phyloP scores from a whole-genome alignment of 495 filamentous ascomycete species.

The Pseudotulostoma volvatum region DNA sequence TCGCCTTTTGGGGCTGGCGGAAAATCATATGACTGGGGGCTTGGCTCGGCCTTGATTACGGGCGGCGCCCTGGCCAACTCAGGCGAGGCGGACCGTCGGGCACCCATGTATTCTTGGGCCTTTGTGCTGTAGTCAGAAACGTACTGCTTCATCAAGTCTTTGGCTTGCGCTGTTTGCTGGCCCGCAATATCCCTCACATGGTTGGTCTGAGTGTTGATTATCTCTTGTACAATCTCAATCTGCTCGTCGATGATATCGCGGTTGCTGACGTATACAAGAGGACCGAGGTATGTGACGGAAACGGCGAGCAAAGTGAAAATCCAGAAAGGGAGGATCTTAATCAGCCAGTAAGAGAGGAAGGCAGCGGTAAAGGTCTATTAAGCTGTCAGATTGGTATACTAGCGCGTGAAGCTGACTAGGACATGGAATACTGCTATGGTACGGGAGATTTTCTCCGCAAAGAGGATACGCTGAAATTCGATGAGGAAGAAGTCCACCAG shows the following conservation, averaged over 20 bases:
- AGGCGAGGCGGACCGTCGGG: slow-evolving; percentile 32
- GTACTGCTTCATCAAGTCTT: slow-evolving; percentile 62
- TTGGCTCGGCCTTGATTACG: slow-evolving; percentile 21
- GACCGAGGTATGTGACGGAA: slow-evolving; percentile 64
- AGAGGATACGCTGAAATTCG: slow-evolving; percentile 86
- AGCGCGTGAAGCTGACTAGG: slow-evolving; percentile 6
- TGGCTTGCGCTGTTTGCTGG: slow-evolving; percentile 64
- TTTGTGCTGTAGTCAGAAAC: slow-evolving; percentile 71
- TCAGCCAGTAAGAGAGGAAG: slow-evolving; percentile 80
- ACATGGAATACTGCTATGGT: slow-evolving; percentile 61
- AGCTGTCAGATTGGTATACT: slow-evolving; percentile 6
- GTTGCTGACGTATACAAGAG: slow-evolving; percentile 83
- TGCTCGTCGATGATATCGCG: slow-evolving; percentile 84
- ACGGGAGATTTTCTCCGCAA: slow-evolving; percentile 77
- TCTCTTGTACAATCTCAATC: slow-evolving; percentile 48
- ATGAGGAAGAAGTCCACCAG: slow-evolving; percentile 95
- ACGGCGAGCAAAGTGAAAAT: slow-evolving; percentile 66
- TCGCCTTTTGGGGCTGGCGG: slow-evolving; percentile 44
- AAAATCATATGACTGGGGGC: slow-evolving; percentile 31
- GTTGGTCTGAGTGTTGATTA: slow-evolving; percentile 63
- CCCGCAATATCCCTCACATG: slow-evolving; percentile 66
- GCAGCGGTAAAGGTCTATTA: slow-evolving; percentile 57
- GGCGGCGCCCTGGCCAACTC: slow-evolving; percentile 27
- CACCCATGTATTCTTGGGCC: slow-evolving; percentile 57
- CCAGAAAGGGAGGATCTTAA: slow-evolving; percentile 91